phyloP scores from a whole-genome alignment of 1,139 yeast genomes.

The Suhomyces maxii region DNA sequence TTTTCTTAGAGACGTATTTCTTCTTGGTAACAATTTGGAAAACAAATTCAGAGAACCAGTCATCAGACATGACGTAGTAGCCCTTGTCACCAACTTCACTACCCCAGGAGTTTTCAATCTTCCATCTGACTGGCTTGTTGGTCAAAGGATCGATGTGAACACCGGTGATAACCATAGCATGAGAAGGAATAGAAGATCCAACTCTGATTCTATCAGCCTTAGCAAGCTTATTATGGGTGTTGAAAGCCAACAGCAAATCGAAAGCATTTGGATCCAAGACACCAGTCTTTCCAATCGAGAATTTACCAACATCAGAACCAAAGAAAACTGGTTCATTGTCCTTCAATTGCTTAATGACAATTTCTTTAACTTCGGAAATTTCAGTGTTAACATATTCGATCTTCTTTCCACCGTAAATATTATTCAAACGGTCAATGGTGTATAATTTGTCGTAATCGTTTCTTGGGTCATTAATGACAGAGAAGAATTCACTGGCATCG shows the following conservation, averaged over 20 bases:
- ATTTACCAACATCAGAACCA: constrained; percentile 84
- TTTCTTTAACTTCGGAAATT: constrained; percentile 53
- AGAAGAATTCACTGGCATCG: constrained; percentile 56
- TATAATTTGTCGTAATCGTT: constrained; percentile 61
- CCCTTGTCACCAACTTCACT: constrained; percentile 72
- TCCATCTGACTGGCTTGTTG: constrained; percentile 66
- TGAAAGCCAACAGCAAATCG: constrained; percentile 67
- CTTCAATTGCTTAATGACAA: constrained; percentile 67
- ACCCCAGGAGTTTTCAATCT: constrained; percentile 90
- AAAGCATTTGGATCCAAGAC: constrained; percentile 69
- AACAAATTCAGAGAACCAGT: constrained; percentile 79
- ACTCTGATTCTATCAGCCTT: constrained; percentile 58
- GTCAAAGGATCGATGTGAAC: constrained; percentile 53
- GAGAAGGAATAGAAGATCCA: constrained; percentile 71
- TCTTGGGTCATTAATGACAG: constrained; percentile 80
- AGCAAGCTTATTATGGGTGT: constrained; percentile 44
- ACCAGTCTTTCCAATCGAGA: constrained; percentile 58
- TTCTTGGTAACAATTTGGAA: constrained; percentile 75
- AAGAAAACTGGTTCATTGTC: constrained; percentile 77
- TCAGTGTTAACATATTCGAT: constrained; percentile 71
- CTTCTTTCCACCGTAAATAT: constrained; percentile 64
- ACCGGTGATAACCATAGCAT: constrained; percentile 79
- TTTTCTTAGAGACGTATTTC: constrained; percentile 47
- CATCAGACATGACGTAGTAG: constrained; percentile 76
- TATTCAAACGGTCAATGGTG: constrained; percentile 72